Evolutionary conservation across 2,329 filamentous ascomycete species (phyloP), one percentile per base, ranked within the genome.

Genomic region (Didymella sp.): DNA sequence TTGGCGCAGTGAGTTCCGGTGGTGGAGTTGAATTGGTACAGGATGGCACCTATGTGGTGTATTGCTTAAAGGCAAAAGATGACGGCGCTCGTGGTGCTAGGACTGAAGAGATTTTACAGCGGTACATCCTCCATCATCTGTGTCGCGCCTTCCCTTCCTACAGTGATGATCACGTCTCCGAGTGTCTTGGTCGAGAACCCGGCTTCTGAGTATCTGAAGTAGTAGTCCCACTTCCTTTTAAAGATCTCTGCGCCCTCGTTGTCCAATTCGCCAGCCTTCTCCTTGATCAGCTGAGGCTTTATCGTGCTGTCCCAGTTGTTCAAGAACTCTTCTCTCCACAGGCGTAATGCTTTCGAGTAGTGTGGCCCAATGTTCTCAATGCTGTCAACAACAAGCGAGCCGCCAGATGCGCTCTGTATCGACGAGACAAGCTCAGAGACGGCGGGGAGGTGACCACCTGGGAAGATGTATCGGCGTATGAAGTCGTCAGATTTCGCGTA

Each of bases 401-500:
- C 85, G 9, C 80, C 74, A 0, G 87, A 88, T 30, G 86, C 86
- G 24, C 79, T 79, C 37, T 81, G 83, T 61, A 92, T 87, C 30
- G 87, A 71, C 83, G 85, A 67, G 76, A 88, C n/a, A 76, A 87
- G 57, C 79, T 97, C 68, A 81, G 86, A 64, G 77, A 89, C 54
- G 84, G 92, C 38, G 78, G 90, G 68, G 70, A 92, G 77, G 68
- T 91, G 88, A 0, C 89, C 89, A n/a, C 89, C 89, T 0, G 89
- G 89, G 74, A 92, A 92, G 51, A 92, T 91, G 75, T 92, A 90
- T 60, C 87, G 86, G 55, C 88, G 84, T 69, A 92, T 91, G 74
- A 92, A 92, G 69, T 91, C 89, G 72, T 89, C 85, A 2, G 84
- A 82, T 64, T 83, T 85, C 17, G 85, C 81, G 68, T 91, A 91